phyloP scores from a whole-genome alignment of 1,284 basidiomycete species.

The Lignosus rhinocerotis region DNA sequence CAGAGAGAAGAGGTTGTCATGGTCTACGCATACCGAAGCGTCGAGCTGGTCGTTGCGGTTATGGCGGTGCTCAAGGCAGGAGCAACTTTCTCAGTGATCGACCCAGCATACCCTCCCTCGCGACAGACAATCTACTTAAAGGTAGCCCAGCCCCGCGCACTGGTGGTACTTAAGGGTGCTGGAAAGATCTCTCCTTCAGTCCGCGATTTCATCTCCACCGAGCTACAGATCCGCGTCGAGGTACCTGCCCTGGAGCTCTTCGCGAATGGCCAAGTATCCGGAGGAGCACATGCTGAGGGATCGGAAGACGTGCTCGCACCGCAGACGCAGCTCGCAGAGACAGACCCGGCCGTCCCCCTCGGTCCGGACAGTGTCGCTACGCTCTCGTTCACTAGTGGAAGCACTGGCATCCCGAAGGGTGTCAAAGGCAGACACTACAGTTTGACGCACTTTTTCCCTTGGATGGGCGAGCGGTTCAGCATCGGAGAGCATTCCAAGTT shows the following conservation, averaged over 20 bases:
- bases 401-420: constrained; percentile 98
- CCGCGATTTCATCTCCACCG: constrained; percentile 80
- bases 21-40: constrained; percentile 97
- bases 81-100: constrained; percentile 97
- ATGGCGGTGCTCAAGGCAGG: constrained; percentile 97
- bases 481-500: constrained; percentile 82
- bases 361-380: constrained; percentile 97
- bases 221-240: constrained; percentile 89
- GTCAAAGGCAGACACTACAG: constrained; percentile 95
- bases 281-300: constrained; percentile 36
- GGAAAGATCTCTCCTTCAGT: constrained; percentile 83
- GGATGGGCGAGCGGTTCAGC: constrained; percentile 94
- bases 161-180: constrained; percentile 91
- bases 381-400: constrained; percentile 95
- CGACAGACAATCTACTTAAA: constrained; percentile 95
- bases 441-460: constrained; percentile 99
- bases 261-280: constrained; percentile 62
- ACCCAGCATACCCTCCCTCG: constrained; percentile 95
- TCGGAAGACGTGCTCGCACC: constrained; percentile 55
- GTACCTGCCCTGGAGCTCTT: constrained; percentile 88
- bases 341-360: constrained; percentile 80
- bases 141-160: constrained; percentile 92
- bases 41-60: constrained; percentile 96
- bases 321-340: constrained; percentile 56
- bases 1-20: constrained; percentile 97